A percentile compares a stretch with the other conserved stretches of the same genome.
phyloP scores from a whole-genome alignment of 805 yeast species.

The Saccharomycopsis fermentans region DNA sequence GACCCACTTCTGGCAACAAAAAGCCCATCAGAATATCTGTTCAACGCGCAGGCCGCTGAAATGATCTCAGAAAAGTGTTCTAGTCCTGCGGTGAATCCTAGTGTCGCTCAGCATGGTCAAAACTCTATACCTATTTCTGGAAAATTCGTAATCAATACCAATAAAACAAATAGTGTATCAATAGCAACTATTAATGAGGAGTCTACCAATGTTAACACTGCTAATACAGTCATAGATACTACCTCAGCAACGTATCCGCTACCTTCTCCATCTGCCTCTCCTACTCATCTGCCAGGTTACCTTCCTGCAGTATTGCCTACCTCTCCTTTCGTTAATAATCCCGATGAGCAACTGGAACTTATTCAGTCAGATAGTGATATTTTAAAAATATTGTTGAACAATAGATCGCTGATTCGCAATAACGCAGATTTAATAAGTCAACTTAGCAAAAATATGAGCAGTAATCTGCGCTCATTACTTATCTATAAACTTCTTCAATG shows the following conservation, averaged over 20 bases:
- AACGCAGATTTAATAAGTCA: slow-evolving; percentile 19
- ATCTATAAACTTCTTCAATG: slow-evolving; percentile 46
- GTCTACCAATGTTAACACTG: background rate
- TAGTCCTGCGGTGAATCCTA: too few relatives aligned
- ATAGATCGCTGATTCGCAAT: slow-evolving; percentile 17
- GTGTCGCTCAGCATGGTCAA: background rate
- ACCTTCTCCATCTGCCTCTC: slow-evolving; percentile 62
- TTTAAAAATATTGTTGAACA: background rate
- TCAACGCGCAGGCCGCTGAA: too few relatives aligned
- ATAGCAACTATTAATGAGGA: background rate
- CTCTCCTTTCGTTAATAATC: background rate
- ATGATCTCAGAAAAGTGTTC: too few relatives aligned
- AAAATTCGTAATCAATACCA: background rate
- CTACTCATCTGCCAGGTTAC: slow-evolving; percentile 28
- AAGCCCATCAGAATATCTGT: background rate
- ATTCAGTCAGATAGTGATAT: background rate
- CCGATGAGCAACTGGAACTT: background rate
- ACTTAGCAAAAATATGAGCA: slow-evolving; percentile 6
- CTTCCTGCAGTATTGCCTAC: slow-evolving; percentile 2
- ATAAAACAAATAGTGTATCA: background rate
- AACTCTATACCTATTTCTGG: background rate
- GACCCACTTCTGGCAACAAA: background rate
- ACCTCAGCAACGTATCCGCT: slow-evolving; percentile 38
- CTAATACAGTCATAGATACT: background rate
- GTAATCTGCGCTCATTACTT: slow-evolving; percentile 22